A percentile compares a stretch with the other conserved stretches of the same genome.
These are phyloP conservation scores for Phytomonas sp. DNA, from an alignment of 208 protist genomes.

Conservation along the genomic window DNA sequence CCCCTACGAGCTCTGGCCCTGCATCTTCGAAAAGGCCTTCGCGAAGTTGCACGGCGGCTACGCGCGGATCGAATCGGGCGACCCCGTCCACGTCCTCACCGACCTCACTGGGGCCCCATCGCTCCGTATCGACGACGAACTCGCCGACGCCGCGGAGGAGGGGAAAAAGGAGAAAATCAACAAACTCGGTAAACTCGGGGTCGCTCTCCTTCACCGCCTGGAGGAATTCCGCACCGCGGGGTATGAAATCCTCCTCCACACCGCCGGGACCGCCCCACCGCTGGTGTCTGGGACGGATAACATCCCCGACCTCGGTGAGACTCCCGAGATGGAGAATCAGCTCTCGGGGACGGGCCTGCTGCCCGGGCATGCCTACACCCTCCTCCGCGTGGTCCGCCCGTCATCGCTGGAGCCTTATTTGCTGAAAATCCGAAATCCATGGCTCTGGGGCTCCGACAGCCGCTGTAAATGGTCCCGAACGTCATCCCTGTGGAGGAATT, in stretches of 20 bases:
- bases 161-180: slow-evolving; percentile 8
- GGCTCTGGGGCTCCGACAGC: slow-evolving; percentile 29
- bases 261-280: slow-evolving; percentile 65
- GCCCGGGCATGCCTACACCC: slow-evolving; percentile 72
- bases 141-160: slow-evolving; percentile 27
- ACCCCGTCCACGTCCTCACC: slow-evolving; percentile 78
- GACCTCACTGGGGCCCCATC: slow-evolving; percentile 76
- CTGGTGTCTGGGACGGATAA: slow-evolving; percentile 34
- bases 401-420: slow-evolving; percentile 31
- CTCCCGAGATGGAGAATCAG: slow-evolving; percentile 35
- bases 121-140: slow-evolving; percentile 64
- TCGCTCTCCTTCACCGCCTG: slow-evolving; percentile 34
- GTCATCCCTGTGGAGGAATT: slow-evolving; percentile 31
- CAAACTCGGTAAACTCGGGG: slow-evolving; percentile 15
- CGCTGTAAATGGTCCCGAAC: slow-evolving; percentile 32
- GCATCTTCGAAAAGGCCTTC: slow-evolving; percentile 87
- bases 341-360: slow-evolving; percentile 51
- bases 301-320: slow-evolving; percentile 37
- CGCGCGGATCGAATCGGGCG: slow-evolving; percentile 71
- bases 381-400: slow-evolving; percentile 39
- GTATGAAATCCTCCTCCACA: slow-evolving; percentile 67
- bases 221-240: slow-evolving; percentile 24
- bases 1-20: slow-evolving; percentile 77
- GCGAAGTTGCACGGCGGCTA: slow-evolving; percentile 86
- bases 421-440: slow-evolving; percentile 66